phyloP scores from a whole-genome alignment of 306 rosid species.

The Castanopsis chinensis region DNA sequence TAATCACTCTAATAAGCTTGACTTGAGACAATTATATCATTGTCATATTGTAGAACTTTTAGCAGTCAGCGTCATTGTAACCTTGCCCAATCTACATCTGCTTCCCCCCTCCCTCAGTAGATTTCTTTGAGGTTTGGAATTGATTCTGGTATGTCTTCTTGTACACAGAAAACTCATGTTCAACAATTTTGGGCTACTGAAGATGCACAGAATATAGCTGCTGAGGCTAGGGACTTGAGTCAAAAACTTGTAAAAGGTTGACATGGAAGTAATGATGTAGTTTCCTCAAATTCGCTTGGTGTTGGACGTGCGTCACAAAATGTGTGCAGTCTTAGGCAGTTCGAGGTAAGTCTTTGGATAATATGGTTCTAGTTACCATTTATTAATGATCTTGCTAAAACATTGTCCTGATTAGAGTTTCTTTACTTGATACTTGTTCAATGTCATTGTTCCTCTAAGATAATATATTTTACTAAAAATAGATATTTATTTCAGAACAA shows the following conservation, averaged over 20 bases:
- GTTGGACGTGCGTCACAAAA: constrained; percentile 76
- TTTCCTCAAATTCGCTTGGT: constrained; percentile 60
- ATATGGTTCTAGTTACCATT: constrained; percentile 15
- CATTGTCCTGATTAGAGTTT: neutral
- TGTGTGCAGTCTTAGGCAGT: constrained; percentile 72
- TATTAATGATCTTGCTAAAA: neutral
- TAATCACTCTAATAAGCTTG: too few species aligned
- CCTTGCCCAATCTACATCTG: too few species aligned
- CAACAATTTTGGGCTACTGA: constrained; percentile 98
- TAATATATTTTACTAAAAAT: neutral
- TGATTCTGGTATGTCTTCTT: constrained; percentile 15
- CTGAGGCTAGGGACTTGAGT: constrained; percentile 77
- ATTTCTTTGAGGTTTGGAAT: constrained; percentile 1
- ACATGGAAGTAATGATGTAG: constrained; percentile 61
- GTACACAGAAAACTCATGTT: constrained; percentile 86
- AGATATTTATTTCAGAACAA: neutral
- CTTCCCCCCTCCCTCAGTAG: neutral
- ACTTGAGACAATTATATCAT: too few species aligned
- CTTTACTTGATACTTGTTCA: neutral
- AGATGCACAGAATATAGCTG: constrained; percentile 92
- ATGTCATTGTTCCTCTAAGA: neutral
- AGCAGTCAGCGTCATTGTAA: too few species aligned
- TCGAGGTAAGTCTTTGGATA: constrained; percentile 48
- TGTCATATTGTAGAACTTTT: too few species aligned
- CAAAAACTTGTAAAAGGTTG: constrained; percentile 75